Percentiles rank a stretch among this genome's conserved stretches.
These are phyloP conservation scores for Trichocomaceae sp. DNA, from an alignment of 2,329 filamentous ascomycete genomes.

Conservation along the genomic window DNA sequence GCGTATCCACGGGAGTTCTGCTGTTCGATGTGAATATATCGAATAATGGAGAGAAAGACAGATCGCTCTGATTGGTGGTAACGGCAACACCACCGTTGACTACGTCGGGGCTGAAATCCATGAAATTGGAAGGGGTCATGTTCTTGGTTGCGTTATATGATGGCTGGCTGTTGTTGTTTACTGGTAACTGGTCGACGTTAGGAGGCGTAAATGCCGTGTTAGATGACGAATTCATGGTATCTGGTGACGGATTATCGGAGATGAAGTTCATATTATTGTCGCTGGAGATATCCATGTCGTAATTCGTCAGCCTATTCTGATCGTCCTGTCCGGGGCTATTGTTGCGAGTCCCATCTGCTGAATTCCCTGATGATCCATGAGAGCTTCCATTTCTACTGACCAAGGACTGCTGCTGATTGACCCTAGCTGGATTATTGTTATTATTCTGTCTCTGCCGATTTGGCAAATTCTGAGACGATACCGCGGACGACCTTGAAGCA, in stretches of 20 bases:
- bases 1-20: slow-evolving; percentile 16
- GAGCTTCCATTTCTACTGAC: neutral
- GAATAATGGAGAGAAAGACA: slow-evolving; percentile 7
- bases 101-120: neutral
- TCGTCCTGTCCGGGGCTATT: slow-evolving; percentile 6
- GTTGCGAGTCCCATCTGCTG: slow-evolving; percentile 1
- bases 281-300: slow-evolving; percentile 30
- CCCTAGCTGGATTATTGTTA: slow-evolving; percentile 1
- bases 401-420: neutral
- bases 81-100: neutral
- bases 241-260: slow-evolving; percentile 32
- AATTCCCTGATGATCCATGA: neutral
- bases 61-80: neutral
- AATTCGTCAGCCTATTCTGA: slow-evolving; percentile 14
- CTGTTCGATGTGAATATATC: slow-evolving; percentile 9
- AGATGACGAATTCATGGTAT: slow-evolving; percentile 32
- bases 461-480: slow-evolving; percentile 12
- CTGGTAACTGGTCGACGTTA: slow-evolving; percentile 20
- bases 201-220: slow-evolving; percentile 30
- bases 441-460: slow-evolving; percentile 19
- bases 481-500: slow-evolving; percentile 1
- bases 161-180: neutral
- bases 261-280: slow-evolving; percentile 25
- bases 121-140: neutral
- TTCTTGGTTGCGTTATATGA: neutral